Percentiles rank a stretch among this genome's conserved stretches.
Evolutionary conservation across 208 protist species (phyloP).

Genomic region (Phytomonas sp.): DNA sequence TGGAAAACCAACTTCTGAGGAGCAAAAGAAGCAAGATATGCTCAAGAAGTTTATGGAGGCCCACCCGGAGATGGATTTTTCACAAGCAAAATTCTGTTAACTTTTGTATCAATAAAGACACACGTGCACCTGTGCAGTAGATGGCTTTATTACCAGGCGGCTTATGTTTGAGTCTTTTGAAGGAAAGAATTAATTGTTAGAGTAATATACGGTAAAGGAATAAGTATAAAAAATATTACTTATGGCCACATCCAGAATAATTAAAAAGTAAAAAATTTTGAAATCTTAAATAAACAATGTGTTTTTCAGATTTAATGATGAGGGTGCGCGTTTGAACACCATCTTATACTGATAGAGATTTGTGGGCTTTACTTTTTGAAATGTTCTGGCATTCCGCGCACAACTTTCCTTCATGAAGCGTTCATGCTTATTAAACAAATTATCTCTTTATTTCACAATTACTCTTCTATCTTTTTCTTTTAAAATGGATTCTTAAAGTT

Average conservation of each 20-base stretch:
- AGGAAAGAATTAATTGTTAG: not conserved
- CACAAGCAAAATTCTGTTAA: slow-evolving; percentile 91
- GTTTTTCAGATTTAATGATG: not conserved
- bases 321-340: not conserved
- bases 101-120: not conserved
- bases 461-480: not conserved
- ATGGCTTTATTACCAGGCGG: not conserved
- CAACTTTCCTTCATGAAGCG: not conserved
- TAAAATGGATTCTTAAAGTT: not conserved
- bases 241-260: not conserved
- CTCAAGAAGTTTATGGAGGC: slow-evolving; percentile 91
- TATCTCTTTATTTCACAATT: not conserved
- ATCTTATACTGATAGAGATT: not conserved
- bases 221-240: not conserved
- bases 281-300: not conserved
- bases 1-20: slow-evolving; percentile 91
- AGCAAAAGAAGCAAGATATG: slow-evolving; percentile 92
- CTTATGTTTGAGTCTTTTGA: slow-evolving; percentile 5
- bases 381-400: not conserved
- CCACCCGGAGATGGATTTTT: slow-evolving; percentile 95
- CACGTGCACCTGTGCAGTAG: not conserved
- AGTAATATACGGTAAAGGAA: not conserved
- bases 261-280: not conserved
- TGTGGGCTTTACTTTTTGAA: not conserved
- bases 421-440: not conserved